phyloP scores from a whole-genome alignment of 2,329 filamentous ascomycete species.

The Xylariaceae sp. region DNA sequence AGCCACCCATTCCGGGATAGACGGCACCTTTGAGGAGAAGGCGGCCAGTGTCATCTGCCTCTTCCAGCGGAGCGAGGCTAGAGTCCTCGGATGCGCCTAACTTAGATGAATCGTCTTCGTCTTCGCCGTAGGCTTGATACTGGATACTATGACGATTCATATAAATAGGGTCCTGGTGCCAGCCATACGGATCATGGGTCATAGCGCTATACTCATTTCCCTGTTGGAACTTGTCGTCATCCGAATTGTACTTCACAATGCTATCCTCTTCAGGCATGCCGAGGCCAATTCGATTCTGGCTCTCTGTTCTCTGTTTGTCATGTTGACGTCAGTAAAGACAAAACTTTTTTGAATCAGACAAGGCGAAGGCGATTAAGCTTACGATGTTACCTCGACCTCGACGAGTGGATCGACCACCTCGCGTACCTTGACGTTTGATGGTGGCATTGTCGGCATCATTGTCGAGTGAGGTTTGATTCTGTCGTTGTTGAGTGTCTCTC shows the following conservation, averaged over 20 bases:
- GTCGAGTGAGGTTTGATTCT: slow-evolving; percentile 23
- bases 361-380: slow-evolving; percentile 10
- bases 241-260: slow-evolving; percentile 23
- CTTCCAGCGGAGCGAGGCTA: slow-evolving; percentile 28
- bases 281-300: neutral
- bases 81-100: slow-evolving; percentile 31
- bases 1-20: slow-evolving; percentile 75
- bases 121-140: slow-evolving; percentile 16
- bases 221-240: slow-evolving; percentile 16
- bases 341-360: neutral
- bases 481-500: slow-evolving; percentile 40
- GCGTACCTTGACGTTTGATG: slow-evolving; percentile 13
- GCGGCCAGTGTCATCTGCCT: slow-evolving; percentile 24
- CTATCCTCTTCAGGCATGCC: slow-evolving; percentile 4
- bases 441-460: slow-evolving; percentile 26
- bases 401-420: slow-evolving; percentile 16
- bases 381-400: slow-evolving; percentile 21
- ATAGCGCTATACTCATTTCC: slow-evolving; percentile 8
- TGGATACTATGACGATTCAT: neutral
- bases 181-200: slow-evolving; percentile 4
- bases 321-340: neutral
- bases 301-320: slow-evolving; percentile 4
- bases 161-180: slow-evolving; percentile 10
- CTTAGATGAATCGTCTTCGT: slow-evolving; percentile 23
- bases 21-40: slow-evolving; percentile 60